Evolutionary conservation across 2,329 filamentous ascomycete species (phyloP).

Genomic region (Sporothrix humicola): DNA sequence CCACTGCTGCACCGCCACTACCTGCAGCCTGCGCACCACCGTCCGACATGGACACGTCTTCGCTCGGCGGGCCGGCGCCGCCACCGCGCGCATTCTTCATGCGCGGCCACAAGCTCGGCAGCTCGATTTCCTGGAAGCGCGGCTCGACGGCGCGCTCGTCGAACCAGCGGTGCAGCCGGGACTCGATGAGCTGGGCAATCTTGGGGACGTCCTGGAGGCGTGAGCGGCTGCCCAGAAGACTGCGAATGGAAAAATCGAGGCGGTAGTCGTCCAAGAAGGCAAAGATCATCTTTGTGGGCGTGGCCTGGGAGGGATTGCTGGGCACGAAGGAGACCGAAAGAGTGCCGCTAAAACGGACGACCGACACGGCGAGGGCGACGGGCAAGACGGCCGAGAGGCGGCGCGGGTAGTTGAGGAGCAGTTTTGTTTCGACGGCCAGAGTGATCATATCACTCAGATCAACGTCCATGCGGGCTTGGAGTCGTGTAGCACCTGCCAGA

Average conservation of each 20-base stretch:
- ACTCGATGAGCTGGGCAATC: constrained; percentile 82
- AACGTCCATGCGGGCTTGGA: constrained; percentile 96
- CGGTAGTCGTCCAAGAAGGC: constrained; percentile 91
- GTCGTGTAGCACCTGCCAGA: constrained; percentile 62
- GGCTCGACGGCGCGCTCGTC: constrained; percentile 86
- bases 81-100: constrained; percentile 82
- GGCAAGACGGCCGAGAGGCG: constrained; percentile 86
- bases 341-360: constrained; percentile 93
- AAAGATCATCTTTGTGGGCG: constrained; percentile 89
- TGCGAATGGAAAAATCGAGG: constrained; percentile 80
- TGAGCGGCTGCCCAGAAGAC: constrained; percentile 78
- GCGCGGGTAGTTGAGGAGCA: constrained; percentile 93
- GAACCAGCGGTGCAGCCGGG: constrained; percentile 82
- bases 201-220: constrained; percentile 85
- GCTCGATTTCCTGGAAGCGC: constrained; percentile 82
- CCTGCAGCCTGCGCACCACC: not conserved
- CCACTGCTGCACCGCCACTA: not conserved
- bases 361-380: constrained; percentile 87
- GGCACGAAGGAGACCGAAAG: constrained; percentile 93
- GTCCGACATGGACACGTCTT: constrained; percentile 33
- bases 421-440: constrained; percentile 88
- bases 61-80: constrained; percentile 29
- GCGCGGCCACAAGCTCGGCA: constrained; percentile 81
- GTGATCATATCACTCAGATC: constrained; percentile 96
- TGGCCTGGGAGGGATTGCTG: constrained; percentile 68